Evolutionary conservation across 345 rosid species (phyloP), one percentile per base, ranked within the genome.

Genomic region (Lepidium aucheri): DNA sequence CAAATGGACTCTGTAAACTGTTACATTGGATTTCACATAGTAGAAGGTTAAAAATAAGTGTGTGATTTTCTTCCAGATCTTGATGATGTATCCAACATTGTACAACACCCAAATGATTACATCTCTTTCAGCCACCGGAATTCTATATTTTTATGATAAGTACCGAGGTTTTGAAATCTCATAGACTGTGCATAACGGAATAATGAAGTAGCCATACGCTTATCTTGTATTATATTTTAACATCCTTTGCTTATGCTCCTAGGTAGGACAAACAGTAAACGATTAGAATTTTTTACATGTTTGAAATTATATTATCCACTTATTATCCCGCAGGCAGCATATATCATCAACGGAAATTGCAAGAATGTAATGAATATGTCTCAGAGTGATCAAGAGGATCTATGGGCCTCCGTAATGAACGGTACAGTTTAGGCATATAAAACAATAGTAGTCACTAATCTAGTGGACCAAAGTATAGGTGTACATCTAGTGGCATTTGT

Each of bases 301-400:
- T 2, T 47, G 4, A 43, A 11, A 43, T 57, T 10, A 38, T 17
- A 10, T 60, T 76, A 43, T 49, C 33, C 33, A 24, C 16, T 49
- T 49, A 49, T 49, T 49, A 49, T 72, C 30, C 26, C 53, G 74
- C 96, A 93, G 98, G 98, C 97, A 24, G 95, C 90, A 17, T 90
- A 86, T 74, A 84, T 94, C 68, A 86, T 83, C 38, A 94, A 85
- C 70, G 99, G 99, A 59, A 90, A 84, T 66, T 86, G 95, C 96
- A 92, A 92, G 82, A 92, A 87, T 79, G 84, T 92, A 44, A 89
- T 92, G 98, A 81, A 87, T 73, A 84, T 87, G 96, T 87, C 98
- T 55, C 96, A 89, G 63, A 77, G 88, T 79, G 98, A 92, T 81
- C 98, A 92, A 73, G 65, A 74, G 79, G 95, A 92, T 67, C 84